Conservation (phyloP, 1,284 basidiomycete genomes). For the Tilletia horrida region DNA sequence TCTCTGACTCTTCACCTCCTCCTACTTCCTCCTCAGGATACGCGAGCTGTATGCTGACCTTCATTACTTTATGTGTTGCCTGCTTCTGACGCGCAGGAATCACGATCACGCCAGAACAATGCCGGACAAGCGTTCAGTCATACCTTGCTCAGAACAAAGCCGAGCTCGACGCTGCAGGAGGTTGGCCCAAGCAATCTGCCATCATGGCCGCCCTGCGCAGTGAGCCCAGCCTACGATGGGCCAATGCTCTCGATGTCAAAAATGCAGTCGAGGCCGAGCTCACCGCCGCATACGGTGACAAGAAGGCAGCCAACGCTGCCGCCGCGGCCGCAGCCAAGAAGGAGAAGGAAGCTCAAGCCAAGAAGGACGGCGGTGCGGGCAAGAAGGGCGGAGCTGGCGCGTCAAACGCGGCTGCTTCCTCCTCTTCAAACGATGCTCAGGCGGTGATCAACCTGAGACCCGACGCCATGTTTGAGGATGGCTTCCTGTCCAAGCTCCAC, state of each 20-base stretch:
- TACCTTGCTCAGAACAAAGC: constrained; percentile 60
- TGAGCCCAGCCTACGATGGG: constrained; percentile 66
- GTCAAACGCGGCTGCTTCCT: constrained; percentile 40
- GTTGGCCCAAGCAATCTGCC: constrained; percentile 42
- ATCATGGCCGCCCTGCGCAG: constrained; percentile 48
- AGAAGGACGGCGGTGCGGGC: constrained; percentile 59
- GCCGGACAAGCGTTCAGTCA: constrained; percentile 64
- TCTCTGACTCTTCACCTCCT: constrained; percentile 26
- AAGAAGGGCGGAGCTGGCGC: too few relatives aligned
- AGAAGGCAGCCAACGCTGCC: constrained; percentile 31
- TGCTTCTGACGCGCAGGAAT: constrained; percentile 63
- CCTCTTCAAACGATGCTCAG: constrained; percentile 54
- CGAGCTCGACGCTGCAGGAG: constrained; percentile 57
- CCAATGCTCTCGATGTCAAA: constrained; percentile 82
- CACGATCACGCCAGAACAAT: constrained; percentile 69
- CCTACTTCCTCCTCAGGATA: background rate
- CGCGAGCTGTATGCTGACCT: background rate
- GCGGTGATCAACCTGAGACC: constrained; percentile 25
- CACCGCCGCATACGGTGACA: constrained; percentile 69
- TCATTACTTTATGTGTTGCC: too few relatives aligned
- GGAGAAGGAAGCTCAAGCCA: constrained; percentile 28
- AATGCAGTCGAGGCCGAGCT: constrained; percentile 77
- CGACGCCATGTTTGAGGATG: constrained; percentile 83
- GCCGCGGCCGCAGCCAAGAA: constrained; percentile 11
- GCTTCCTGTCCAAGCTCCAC: constrained; percentile 89